A percentile compares a stretch with the other conserved stretches of the same genome.
phyloP scores from a whole-genome alignment of 164 flowering plant species.

The Saururus chinensis region DNA sequence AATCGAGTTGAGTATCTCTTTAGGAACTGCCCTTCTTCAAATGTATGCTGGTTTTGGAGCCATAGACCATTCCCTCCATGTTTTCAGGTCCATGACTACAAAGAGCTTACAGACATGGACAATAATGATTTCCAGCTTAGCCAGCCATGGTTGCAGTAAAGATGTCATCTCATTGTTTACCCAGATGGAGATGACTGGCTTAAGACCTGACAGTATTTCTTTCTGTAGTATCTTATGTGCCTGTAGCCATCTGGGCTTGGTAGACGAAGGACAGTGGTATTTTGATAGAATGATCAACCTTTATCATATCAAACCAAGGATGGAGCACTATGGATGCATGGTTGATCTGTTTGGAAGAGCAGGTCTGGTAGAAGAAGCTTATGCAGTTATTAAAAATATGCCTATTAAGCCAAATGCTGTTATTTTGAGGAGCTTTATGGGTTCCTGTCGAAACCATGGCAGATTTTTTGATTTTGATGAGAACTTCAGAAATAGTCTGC shows the following conservation, averaged over 20 bases:
- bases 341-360: conserved; percentile 54
- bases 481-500: conserved; percentile 20
- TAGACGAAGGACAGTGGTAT: conserved; percentile 27
- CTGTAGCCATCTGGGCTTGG: conserved; percentile 48
- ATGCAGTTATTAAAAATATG: conserved; percentile 32
- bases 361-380: conserved; percentile 44
- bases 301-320: conserved; percentile 30
- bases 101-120: conserved; percentile 55
- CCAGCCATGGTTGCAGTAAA: conserved; percentile 31
- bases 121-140: conserved; percentile 40
- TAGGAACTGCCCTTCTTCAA: conserved; percentile 44
- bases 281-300: conserved; percentile 30
- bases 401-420: conserved; percentile 44
- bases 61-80: conserved; percentile 28
- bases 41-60: conserved; percentile 55
- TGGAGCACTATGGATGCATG: conserved; percentile 64
- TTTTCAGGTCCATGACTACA: conserved; percentile 28
- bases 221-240: conserved; percentile 40
- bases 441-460: conserved; percentile 39
- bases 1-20: conserved; percentile 23
- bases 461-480: conserved; percentile 17
- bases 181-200: conserved; percentile 24
- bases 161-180: conserved; percentile 39
- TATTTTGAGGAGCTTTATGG: conserved; percentile 42
- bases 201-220: conserved; percentile 34